Percentiles rank a stretch among this genome's conserved stretches.
phyloP scores from a whole-genome alignment of 805 yeast species.

The Teunomyces kruisii region DNA sequence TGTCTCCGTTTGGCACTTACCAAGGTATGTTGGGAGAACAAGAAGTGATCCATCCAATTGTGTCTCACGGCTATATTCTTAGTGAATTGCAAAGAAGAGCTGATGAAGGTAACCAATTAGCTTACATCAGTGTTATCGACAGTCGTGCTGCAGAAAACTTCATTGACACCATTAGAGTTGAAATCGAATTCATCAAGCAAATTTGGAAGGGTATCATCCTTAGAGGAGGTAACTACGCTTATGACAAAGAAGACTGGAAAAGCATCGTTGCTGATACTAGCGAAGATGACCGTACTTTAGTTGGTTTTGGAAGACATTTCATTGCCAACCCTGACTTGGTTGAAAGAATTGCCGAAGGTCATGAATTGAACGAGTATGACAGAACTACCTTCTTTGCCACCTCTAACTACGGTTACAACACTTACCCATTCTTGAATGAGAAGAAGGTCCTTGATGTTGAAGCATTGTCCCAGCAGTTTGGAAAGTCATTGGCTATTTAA shows the following conservation, averaged over 20 bases:
- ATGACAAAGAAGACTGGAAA: conserved; percentile 22
- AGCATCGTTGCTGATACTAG: conserved; percentile 6
- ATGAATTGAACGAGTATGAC: conserved; percentile 43
- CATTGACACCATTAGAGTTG: conserved; percentile 22
- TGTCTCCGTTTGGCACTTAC: conserved; percentile 45
- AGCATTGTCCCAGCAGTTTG: too few species aligned
- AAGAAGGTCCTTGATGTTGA: too few species aligned
- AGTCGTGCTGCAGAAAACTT: conserved; percentile 23
- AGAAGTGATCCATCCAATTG: conserved; percentile 24
- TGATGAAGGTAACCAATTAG: conserved; percentile 13
- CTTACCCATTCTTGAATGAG: conserved; percentile 10
- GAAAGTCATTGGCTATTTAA: too few species aligned
- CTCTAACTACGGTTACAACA: conserved; percentile 19
- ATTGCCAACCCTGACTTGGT: conserved; percentile 58
- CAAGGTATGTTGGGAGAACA: conserved; percentile 31
- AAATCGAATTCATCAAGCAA: conserved; percentile 19
- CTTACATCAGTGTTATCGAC: conserved; percentile 39
- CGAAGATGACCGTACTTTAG: conserved; percentile 20
- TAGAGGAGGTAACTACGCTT: conserved; percentile 20
- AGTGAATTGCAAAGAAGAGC: conserved; percentile 41
- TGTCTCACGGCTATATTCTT: conserved; percentile 42
- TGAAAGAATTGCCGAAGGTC: conserved; percentile 40
- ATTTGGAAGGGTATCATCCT: conserved; percentile 35
- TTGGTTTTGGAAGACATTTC: conserved; percentile 49
- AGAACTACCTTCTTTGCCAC: conserved; percentile 47